Evolutionary conservation across 169 alveolate genomes (phyloP).

Genomic region (Plasmodium sp.): DNA sequence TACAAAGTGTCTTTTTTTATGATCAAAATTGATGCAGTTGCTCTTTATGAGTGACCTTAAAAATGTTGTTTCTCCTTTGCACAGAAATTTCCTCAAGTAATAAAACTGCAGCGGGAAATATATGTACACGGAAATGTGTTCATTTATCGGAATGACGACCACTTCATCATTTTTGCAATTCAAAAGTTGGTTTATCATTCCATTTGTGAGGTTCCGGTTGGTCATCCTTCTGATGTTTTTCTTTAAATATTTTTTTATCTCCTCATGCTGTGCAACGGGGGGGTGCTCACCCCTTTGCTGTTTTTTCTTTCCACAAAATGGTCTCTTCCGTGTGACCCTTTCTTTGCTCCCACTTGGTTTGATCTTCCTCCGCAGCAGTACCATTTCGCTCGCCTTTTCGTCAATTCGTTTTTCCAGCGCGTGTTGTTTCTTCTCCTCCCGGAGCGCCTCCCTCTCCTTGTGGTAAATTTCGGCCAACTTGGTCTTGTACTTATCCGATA

Average conservation of each 20-base stretch:
- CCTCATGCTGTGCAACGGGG: not conserved
- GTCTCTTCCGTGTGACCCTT: not conserved
- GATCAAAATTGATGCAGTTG: slow-evolving; percentile 60
- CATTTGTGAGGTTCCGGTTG: not conserved
- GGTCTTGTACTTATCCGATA: slow-evolving; percentile 6
- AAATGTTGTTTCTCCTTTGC: slow-evolving; percentile 32
- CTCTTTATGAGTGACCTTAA: slow-evolving; percentile 58
- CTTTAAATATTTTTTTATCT: slow-evolving; percentile 26
- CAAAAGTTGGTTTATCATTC: not conserved
- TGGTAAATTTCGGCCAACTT: slow-evolving; percentile 8
- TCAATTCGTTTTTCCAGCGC: not conserved
- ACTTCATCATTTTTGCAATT: slow-evolving; percentile 45
- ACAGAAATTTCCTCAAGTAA: slow-evolving; percentile 45
- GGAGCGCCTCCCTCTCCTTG: not conserved
- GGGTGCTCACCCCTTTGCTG: not conserved
- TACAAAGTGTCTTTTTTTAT: slow-evolving; percentile 48
- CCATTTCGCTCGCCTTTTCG: not conserved
- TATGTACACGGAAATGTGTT: slow-evolving; percentile 21
- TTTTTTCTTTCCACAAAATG: not conserved
- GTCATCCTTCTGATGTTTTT: slow-evolving; percentile 1
- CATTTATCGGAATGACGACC: not conserved
- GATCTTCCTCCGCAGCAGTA: not conserved
- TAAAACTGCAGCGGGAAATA: slow-evolving; percentile 67
- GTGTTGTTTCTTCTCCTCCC: not conserved
- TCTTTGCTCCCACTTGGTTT: not conserved